Percentiles rank a stretch among this genome's conserved stretches.
phyloP scores from a whole-genome alignment of 2,329 filamentous ascomycete genomes.

The Alternaria longipes region DNA sequence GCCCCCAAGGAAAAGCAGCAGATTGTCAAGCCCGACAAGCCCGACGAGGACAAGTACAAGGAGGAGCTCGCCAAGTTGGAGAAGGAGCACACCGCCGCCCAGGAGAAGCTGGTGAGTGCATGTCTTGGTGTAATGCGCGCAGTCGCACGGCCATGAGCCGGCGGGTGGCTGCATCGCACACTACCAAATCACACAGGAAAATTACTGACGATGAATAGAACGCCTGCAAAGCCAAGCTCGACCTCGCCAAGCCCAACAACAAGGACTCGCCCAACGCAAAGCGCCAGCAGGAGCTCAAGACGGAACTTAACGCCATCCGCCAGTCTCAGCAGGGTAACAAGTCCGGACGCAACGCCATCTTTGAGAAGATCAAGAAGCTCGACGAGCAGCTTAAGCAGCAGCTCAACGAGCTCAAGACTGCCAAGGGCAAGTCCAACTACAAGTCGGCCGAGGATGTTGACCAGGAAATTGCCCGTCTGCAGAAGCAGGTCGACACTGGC shows the following conservation, averaged over 20 bases:
- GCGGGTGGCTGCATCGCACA: slow-evolving; percentile 25
- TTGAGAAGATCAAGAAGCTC: slow-evolving; percentile 91
- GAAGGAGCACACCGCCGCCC: slow-evolving; percentile 82
- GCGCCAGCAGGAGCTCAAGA: slow-evolving; percentile 84
- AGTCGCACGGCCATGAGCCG: slow-evolving; percentile 12
- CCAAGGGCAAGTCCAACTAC: slow-evolving; percentile 81
- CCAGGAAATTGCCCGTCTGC: slow-evolving; percentile 78
- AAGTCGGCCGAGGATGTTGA: slow-evolving; percentile 91
- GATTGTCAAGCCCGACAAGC: slow-evolving; percentile 76
- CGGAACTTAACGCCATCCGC: slow-evolving; percentile 83
- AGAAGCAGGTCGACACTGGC: slow-evolving; percentile 86
- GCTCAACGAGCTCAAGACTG: slow-evolving; percentile 85
- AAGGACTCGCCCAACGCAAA: slow-evolving; percentile 82
- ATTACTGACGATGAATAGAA: slow-evolving; percentile 65
- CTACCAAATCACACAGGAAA: not conserved
- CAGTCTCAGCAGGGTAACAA: slow-evolving; percentile 90
- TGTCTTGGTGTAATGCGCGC: not conserved
- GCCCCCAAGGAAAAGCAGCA: slow-evolving; percentile 50
- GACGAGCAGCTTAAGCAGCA: slow-evolving; percentile 88
- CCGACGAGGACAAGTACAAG: slow-evolving; percentile 87
- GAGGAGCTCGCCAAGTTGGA: slow-evolving; percentile 80
- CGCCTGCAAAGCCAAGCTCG: slow-evolving; percentile 86
- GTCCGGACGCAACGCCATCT: slow-evolving; percentile 76
- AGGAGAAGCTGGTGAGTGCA: slow-evolving; percentile 71
- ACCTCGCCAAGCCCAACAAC: slow-evolving; percentile 81